Base-by-base conservation (phyloP, 108 stramenopile genomes). In the Chaetoceros tenuissimus region DNA sequence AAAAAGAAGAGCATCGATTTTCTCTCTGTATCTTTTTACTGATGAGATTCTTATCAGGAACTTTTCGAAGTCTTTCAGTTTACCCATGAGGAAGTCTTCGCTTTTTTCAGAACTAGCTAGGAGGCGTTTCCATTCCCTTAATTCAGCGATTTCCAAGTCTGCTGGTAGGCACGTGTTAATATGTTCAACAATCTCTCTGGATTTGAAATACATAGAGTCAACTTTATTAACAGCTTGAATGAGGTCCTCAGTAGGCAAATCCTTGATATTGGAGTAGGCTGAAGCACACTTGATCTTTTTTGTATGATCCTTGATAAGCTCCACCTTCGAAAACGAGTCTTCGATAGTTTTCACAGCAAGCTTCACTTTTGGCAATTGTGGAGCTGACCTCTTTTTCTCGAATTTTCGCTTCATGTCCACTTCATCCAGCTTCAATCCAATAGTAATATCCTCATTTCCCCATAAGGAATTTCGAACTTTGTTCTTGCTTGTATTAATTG, bases 201-300 rank as follows among this genome's bases (percentile, higher is more conserved):
- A 40, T 40, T n/a, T n/a, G n/a, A 40, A 40, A 5, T 10, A 40
- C 8, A 13, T 40, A 40, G 34, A 40, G 13, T 40, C 34, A 74
- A 89, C 76, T 46, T 63, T 60, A 53, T 92, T 86, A 24, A 92
- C 85, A 10, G 74, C 85, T 54, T 85, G 73, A 10, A 89, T 86
- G 77, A 89, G 71, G 13, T 86, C 83, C 59, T 89, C 84, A 54
- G 85, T 82, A 31, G 74, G 81, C 77, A 89, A 81, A 77, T 83
- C 67, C 65, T 85, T 86, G 10, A 94, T 53, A 30, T 89, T 65
- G 18, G 95, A 91, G 34, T 94, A 69, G 50, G 84, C 83, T 46
- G 94, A 94, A 40, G 88, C 91, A 1, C 87, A 89, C 71, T 96
- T 96, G 73, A 93, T 92, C 3, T 85, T 92, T 27, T 91, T 63